phyloP scores from a whole-genome alignment of 805 yeast genomes.

The Starmerella potacharoeniae region DNA sequence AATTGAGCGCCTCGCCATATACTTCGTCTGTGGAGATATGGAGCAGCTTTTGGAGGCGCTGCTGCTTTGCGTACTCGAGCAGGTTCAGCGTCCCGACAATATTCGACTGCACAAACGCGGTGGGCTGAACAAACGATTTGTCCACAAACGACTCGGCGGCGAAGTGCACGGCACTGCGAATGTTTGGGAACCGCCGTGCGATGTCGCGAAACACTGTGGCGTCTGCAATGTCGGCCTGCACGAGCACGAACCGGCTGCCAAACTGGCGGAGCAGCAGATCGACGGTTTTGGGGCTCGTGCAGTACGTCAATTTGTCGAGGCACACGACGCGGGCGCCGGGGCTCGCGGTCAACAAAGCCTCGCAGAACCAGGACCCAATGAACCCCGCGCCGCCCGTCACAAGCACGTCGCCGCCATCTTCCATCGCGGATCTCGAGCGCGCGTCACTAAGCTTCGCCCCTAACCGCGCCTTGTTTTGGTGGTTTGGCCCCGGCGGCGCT shows the following conservation, averaged over 20 bases:
- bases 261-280: constrained; percentile 25
- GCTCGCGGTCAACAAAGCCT: constrained; percentile 27
- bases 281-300: constrained; percentile 30
- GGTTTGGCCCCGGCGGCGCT: not conserved
- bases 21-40: constrained; percentile 53
- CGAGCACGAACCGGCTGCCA: constrained; percentile 23
- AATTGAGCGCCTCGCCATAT: constrained; percentile 37
- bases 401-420: constrained; percentile 24
- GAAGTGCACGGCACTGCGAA: constrained; percentile 36
- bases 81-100: constrained; percentile 39
- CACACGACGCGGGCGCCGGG: constrained; percentile 33
- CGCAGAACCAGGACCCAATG: constrained; percentile 40
- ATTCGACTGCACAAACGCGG: constrained; percentile 36
- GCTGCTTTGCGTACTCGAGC: constrained; percentile 33
- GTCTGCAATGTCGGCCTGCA: constrained; percentile 32
- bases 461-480: constrained; percentile 1
- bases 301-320: constrained; percentile 39
- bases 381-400: constrained; percentile 52
- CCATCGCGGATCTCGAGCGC: not conserved
- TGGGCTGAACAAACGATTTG: constrained; percentile 37
- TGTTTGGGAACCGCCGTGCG: constrained; percentile 7
- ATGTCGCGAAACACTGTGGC: constrained; percentile 1
- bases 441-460: not conserved
- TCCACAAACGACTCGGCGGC: constrained; percentile 52
- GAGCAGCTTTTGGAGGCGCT: constrained; percentile 26